These are phyloP conservation scores for Hymenoscyphus occultus DNA, from an alignment of 2,329 filamentous ascomycete genomes.

Conservation along the genomic window DNA sequence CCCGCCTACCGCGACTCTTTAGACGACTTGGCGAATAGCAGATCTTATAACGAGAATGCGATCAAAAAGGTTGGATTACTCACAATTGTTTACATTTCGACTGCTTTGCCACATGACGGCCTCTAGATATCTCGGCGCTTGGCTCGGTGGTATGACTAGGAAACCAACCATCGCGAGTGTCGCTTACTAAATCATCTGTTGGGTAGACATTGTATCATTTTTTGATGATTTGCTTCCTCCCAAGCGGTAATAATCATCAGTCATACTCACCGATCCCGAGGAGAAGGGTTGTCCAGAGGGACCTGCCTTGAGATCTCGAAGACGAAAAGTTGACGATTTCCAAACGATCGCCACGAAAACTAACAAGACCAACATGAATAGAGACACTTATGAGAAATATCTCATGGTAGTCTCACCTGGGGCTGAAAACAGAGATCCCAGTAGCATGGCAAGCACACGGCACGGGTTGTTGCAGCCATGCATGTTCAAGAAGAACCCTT, in stretches of 20 bases:
- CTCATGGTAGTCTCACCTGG: neutral
- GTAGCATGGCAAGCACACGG: neutral
- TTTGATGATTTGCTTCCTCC: too few species aligned
- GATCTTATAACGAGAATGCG: neutral
- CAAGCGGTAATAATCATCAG: too few species aligned
- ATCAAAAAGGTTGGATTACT: neutral
- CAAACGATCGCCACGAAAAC: neutral
- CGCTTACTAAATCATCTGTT: too few species aligned
- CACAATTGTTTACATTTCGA: neutral
- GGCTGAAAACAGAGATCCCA: neutral
- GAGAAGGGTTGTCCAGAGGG: too few species aligned
- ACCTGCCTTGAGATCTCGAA: too few species aligned
- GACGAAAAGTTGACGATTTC: neutral
- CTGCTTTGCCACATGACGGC: neutral
- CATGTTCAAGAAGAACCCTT: neutral
- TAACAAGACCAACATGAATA: neutral
- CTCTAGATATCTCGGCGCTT: neutral
- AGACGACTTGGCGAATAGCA: conserved; percentile 1
- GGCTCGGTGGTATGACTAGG: neutral
- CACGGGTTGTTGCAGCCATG: neutral
- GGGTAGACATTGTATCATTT: too few species aligned
- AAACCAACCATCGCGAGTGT: too few species aligned
- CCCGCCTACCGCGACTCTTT: neutral
- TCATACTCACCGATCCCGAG: too few species aligned
- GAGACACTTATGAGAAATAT: neutral